Evolutionary conservation across 352 stramenopile genomes (phyloP), one percentile per base, ranked within the genome.

Genomic region (Pythium oligandrum): DNA sequence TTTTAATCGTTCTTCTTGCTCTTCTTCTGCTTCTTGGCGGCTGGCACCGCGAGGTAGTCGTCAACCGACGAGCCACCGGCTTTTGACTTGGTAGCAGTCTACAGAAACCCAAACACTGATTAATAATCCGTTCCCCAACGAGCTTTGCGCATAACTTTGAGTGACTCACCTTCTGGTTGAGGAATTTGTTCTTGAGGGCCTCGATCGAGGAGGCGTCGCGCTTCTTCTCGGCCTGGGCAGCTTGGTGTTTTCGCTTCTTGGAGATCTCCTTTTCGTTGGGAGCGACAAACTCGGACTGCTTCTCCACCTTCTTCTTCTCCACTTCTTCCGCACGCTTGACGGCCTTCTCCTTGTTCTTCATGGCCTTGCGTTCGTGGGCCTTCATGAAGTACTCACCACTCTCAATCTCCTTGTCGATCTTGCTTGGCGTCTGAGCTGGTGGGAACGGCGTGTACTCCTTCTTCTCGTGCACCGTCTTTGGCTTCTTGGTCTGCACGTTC

Each of bases 371-470:
- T 68, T 98, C 88, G 43, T 96, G 75, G 68, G 98, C 93, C 55
- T 97, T 98, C 50, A 99, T 90, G 73, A 99, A 99, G 78, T 98
- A 99, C 76, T 99, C 97, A 65, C 97, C 97, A 43, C 85, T 98
- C 66, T 99, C 97, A 55, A 99, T 94, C 75, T 99, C 94, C 66
- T 96, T 79, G 83, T 99, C 97, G 54, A 99, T 78, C 82, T 99
- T 99, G 68, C 85, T 97, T 44, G 91, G 92, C 50, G 63, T 83
- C 51, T 96, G 97, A 32, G 95, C 88, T 4, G 97, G 97, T 48
- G 97, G 97, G 82, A 99, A 99, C 17, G 97, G 97, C 48, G 97
- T 99, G 83, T 99, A 99, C 26, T 79, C 76, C 64, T 96, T 97
- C 75, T 98, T 98, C 55, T 97, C 83, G 44, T 74, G 64, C 6